Base-by-base conservation (phyloP, 2,329 filamentous ascomycete species). In the Chaetothyriales sp. region DNA sequence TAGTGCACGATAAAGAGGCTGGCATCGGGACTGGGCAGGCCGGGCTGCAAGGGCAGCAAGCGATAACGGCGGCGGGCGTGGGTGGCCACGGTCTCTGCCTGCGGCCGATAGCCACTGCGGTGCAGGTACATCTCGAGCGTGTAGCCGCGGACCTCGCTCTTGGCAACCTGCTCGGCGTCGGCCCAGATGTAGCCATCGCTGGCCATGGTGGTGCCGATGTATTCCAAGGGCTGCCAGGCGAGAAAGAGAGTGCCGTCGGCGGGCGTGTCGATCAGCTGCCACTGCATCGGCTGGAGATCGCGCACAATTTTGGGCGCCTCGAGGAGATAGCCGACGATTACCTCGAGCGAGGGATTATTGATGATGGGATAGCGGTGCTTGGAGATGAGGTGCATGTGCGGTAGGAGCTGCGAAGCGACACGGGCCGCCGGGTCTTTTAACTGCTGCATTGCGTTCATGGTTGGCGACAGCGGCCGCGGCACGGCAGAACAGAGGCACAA, bases 151-250 rank as follows among this genome's bases (percentile, higher is more conserved):
- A 83, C 77, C 54, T 94, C 85, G 56, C 89, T 82, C 57, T 82
- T 82, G 60, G 83, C 90, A 44, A 80, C 79, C 50, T 83, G 77
- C 70, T 98, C 90, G 5, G 80, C 78, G 60, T 89, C 85, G 15
- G 82, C 82, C 89, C 89, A 98, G 18, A 95, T 76, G 66, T 89
- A 94, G 46, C 92, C 92, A 71, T 98, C 90, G 37, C 85, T 94
- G 7, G 90, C 83, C 65, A 89, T 94, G 61, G 82, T 83, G 1
- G 78, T 81, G 3, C 79, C 80, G 51, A 86, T 69, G 53, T 82
- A 78, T 61, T 82, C 77, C 49, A 85, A 73, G 1, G 90, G 85
- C 66, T 95, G 89, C 90, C 90, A 97, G 49, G 85, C 85, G 57
- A 97, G 75, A 65, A 92, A 79, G 45, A 95, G 78, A 7, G 83